Base-by-base conservation (phyloP, 495 filamentous ascomycete genomes). In the Rostrohypoxylon terebratum region DNA sequence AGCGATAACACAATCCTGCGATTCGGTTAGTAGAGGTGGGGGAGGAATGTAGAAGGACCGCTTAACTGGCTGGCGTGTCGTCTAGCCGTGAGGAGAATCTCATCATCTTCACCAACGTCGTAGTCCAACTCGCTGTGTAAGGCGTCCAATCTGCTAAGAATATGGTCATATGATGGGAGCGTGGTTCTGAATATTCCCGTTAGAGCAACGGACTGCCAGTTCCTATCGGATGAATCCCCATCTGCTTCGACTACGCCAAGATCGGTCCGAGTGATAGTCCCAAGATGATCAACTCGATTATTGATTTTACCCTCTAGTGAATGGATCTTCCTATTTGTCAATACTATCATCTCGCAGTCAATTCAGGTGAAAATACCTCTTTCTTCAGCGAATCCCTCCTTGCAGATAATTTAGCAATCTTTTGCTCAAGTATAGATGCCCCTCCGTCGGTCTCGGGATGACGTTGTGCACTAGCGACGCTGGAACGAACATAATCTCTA, bases 11-110 rank as follows among this genome's bases (percentile, higher is more conserved):
- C 74, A 31, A 75, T 59, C 44, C 76, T 78, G 38, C n/a, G 8
- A 16, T 31, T 38, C 11, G 63, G 66, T 78, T 47, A 78, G 69
- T 36, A 51, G 21, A 14, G 11, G 11, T 23, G 13, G 34, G 11
- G 9, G 4, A 48, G 8, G 14, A 16, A 4, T 11, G 36, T 11
- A 16, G 34, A 1, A 10, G 57, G 54, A 20, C 25, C n/a, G 42
- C 71, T 66, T 57, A 69, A 78, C 76, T 73, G 70, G 48, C 54
- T 73, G 18, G 72, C 74, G 54, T 72, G 71, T 18, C 72, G 59
- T 54, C 60, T 66, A 1, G 76, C 76, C 48, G 42, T 61, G 18
- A 68, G 42, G 14, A 76, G 72, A 20, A 68, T 47, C 1, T 25
- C 50, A 54, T 76, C 69, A 10, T 66, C 68, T 11, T 69, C 67